Evolutionary conservation across 129 eudicot genomes (phyloP).

Genomic region (Flaveria bidentis): DNA sequence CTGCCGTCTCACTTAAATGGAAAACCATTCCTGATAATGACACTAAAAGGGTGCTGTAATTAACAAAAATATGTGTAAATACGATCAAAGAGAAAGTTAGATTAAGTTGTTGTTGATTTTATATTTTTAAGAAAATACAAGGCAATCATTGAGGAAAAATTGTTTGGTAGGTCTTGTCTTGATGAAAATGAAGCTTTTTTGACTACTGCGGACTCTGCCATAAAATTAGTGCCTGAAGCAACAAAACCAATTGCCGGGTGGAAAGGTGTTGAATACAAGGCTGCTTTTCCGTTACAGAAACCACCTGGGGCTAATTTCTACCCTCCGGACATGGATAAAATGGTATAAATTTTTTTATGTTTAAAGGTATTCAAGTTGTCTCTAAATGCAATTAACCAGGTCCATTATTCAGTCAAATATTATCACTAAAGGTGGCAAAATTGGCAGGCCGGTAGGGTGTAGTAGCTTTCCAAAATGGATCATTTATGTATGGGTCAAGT

Average conservation of each 20-base stretch:
- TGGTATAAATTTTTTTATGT: slow-evolving; percentile 44
- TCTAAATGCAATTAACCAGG: slow-evolving; percentile 7
- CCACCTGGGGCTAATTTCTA: slow-evolving; percentile 93
- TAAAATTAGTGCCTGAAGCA: slow-evolving; percentile 63
- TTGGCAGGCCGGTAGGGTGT: neutral
- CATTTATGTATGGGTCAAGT: neutral
- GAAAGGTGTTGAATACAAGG: slow-evolving; percentile 83
- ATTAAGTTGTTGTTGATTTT: slow-evolving; percentile 2
- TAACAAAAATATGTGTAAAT: neutral
- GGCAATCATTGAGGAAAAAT: neutral
- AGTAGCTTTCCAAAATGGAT: neutral
- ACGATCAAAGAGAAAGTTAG: slow-evolving; percentile 4
- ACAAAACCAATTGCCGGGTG: slow-evolving; percentile 69
- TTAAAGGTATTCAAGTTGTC: neutral
- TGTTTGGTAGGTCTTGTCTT: slow-evolving; percentile 70
- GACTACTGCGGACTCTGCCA: slow-evolving; percentile 85
- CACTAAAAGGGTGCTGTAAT: slow-evolving; percentile 5
- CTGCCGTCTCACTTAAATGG: neutral
- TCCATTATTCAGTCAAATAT: slow-evolving; percentile 2
- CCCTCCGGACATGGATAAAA: slow-evolving; percentile 93
- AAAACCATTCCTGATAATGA: neutral
- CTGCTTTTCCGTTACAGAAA: slow-evolving; percentile 70
- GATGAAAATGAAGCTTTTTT: slow-evolving; percentile 90
- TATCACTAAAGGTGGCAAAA: neutral
- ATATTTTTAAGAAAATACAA: neutral